phyloP scores from a whole-genome alignment of 805 yeast genomes.

The Grigorovia yakushimaensis region DNA sequence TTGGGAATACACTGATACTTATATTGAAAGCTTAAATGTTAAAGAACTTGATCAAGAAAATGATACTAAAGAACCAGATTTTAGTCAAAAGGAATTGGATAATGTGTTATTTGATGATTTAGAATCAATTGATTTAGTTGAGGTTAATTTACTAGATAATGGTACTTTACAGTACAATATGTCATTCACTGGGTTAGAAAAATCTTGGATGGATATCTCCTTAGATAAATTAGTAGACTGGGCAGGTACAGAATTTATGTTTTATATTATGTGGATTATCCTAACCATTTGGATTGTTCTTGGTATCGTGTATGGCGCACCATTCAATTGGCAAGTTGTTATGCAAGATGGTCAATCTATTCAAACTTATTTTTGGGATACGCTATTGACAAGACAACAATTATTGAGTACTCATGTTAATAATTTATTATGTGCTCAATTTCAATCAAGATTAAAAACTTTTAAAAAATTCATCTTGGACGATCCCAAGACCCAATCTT shows the following conservation, averaged over 20 bases:
- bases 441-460: constrained; percentile 24
- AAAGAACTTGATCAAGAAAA: constrained; percentile 3
- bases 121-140: constrained; percentile 8
- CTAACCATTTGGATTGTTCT: constrained; percentile 23
- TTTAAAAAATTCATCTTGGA: constrained; percentile 11
- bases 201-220: constrained; percentile 13
- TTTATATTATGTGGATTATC: constrained; percentile 22
- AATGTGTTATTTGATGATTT: constrained; percentile 10
- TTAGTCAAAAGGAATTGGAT: not conserved
- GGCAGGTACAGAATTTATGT: constrained; percentile 24
- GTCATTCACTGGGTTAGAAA: constrained; percentile 21
- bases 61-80: constrained; percentile 3
- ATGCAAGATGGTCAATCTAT: constrained; percentile 36
- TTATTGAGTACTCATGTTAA: constrained; percentile 23
- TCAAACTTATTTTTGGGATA: constrained; percentile 33
- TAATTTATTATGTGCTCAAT: constrained; percentile 17
- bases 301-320: constrained; percentile 24
- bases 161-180: constrained; percentile 14
- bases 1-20: not conserved
- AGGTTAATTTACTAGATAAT: constrained; percentile 8
- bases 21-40: not conserved
- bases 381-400: constrained; percentile 34
- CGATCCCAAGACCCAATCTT: not conserved
- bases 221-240: constrained; percentile 21
- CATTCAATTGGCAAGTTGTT: constrained; percentile 32